Conservation (phyloP, 2,329 filamentous ascomycete genomes). For the Ceratocystis colombiana region DNA sequence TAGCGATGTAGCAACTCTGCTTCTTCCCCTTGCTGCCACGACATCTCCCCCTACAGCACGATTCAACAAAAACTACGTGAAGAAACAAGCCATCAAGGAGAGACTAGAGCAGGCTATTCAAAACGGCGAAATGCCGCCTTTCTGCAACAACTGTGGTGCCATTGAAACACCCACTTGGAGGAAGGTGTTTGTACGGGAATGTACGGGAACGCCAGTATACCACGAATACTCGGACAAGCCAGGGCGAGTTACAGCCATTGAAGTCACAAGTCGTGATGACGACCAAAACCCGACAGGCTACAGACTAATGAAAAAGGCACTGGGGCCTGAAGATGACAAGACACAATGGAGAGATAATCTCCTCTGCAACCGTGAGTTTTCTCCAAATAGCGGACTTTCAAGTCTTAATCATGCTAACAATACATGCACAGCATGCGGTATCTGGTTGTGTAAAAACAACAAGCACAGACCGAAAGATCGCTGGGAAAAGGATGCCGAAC, state of each 20-base stretch:
- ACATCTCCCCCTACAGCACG: conserved; percentile 35
- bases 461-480: conserved; percentile 70
- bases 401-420: conserved; percentile 30
- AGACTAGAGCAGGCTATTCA: conserved; percentile 54
- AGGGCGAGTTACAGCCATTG: conserved; percentile 63
- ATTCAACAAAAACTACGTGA: conserved; percentile 54
- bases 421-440: conserved; percentile 58
- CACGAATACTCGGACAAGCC: conserved; percentile 64
- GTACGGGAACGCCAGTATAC: conserved; percentile 57
- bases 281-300: conserved; percentile 55
- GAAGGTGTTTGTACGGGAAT: conserved; percentile 74
- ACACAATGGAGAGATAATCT: conserved; percentile 58
- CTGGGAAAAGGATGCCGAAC: conserved; percentile 60
- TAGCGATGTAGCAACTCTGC: conserved; percentile 35
- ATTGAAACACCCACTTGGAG: conserved; percentile 97
- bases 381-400: conserved; percentile 25
- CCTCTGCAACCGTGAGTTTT: conserved; percentile 72
- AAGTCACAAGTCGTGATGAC: conserved; percentile 52
- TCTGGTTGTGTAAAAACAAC: conserved; percentile 87
- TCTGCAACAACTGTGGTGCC: conserved; percentile 83
- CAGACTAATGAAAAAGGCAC: conserved; percentile 66
- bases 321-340: conserved; percentile 53
- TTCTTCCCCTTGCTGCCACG: conserved; percentile 29
- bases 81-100: conserved; percentile 52
- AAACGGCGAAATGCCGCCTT: conserved; percentile 77